Percentiles rank a stretch among this genome's conserved stretches.
Evolutionary conservation across 2,329 filamentous ascomycete genomes (phyloP).

Genomic region (Sarocladium strictum): DNA sequence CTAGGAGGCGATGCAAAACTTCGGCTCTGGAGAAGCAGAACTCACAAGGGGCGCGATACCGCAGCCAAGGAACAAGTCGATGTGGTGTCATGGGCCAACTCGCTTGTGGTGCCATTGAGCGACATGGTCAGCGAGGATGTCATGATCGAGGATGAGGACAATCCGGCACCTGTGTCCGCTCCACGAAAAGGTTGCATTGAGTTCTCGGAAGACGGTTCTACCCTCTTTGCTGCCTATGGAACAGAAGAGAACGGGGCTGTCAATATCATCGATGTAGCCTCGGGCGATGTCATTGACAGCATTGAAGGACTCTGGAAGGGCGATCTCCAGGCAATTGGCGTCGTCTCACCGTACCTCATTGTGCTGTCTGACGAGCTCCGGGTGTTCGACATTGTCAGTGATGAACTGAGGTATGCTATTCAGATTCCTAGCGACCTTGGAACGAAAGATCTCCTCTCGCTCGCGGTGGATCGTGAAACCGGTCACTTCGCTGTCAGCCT

Average conservation of each 20-base stretch:
- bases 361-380: slow-evolving; percentile 66
- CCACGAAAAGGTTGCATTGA: slow-evolving; percentile 58
- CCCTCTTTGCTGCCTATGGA: slow-evolving; percentile 64
- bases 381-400: slow-evolving; percentile 79
- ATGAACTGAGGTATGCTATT: slow-evolving; percentile 64
- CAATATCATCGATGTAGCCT: slow-evolving; percentile 69
- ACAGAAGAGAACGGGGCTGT: slow-evolving; percentile 53
- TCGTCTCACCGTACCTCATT: slow-evolving; percentile 69
- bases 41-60: slow-evolving; percentile 53
- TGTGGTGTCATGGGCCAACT: slow-evolving; percentile 62
- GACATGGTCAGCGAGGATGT: slow-evolving; percentile 39
- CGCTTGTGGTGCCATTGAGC: slow-evolving; percentile 50
- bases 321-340: slow-evolving; percentile 59
- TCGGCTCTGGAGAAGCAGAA: slow-evolving; percentile 74
- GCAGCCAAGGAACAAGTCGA: slow-evolving; percentile 26
- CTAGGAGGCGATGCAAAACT: slow-evolving; percentile 75
- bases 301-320: slow-evolving; percentile 63
- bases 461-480: slow-evolving; percentile 64
- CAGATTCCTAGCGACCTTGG: slow-evolving; percentile 40
- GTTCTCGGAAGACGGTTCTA: slow-evolving; percentile 80
- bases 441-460: slow-evolving; percentile 46
- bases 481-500: slow-evolving; percentile 62
- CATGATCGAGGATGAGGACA: slow-evolving; percentile 21
- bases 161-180: slow-evolving; percentile 11
- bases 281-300: slow-evolving; percentile 59